Base-by-base conservation (phyloP, 768 basidiomycete species). In the Gelatoporia subvermispora region DNA sequence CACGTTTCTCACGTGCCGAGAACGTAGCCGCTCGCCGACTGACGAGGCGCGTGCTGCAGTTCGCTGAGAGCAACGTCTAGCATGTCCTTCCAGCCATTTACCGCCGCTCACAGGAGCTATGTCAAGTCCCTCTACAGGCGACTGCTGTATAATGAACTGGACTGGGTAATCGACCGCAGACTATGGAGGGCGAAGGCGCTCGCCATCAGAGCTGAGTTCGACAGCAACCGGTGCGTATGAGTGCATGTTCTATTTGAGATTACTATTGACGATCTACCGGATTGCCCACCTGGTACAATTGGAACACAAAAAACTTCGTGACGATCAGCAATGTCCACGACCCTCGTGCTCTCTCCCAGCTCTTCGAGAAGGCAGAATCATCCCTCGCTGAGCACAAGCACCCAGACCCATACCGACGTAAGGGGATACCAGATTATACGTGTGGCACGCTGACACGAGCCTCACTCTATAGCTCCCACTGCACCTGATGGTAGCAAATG, bases 401-500 rank as follows among this genome's bases (percentile, higher is more conserved):
- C 64, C 94, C 93, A 20, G 95, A 97, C 68, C 94, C 95, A 35
- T 93, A 93, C 67, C 85, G 88, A 64, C 69, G 94, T 97, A 67
- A 71, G 93, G 83, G 21, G n/a, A 16, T 5, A 1, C 13, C 23
- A 8, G n/a, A 18, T 28, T 10, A 22, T 18, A 35, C 13, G 20
- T 35, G 35, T 48, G 10, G 41, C n/a, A 43, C 44, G 25, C 25
- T 35, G 20, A 53, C 35, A 51, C 34, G 38, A 23, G 39, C 8
- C 17, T 43, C 37, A 18, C 41, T 1, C 18, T 55, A 35, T 52
- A 97, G 94, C 85, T 50, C 78, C 93, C 41, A 61, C 77, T 35
- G 87, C 83, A 65, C 91, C 92, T 41, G 92, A 88, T 49, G 94
- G 94, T 50, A 93, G 92, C n/a, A 96, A 95, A 71, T 97, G 93